Conservation (phyloP, 192 early-diverging fungal genomes). For the Backusella australiensis region DNA sequence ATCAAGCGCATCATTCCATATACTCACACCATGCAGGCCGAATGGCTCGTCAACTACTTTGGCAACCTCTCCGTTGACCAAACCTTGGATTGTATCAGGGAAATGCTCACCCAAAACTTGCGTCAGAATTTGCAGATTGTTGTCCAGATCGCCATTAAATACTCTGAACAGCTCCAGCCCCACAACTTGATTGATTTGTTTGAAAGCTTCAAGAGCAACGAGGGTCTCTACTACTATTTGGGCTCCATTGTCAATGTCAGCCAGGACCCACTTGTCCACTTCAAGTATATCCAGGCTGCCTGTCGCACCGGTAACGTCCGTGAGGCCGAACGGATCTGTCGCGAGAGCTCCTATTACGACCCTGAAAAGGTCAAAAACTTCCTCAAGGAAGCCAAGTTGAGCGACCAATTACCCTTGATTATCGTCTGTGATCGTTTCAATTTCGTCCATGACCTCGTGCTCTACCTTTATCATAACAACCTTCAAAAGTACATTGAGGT, state of each 20-base stretch:
- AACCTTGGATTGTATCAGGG: conserved; percentile 90
- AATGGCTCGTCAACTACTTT: conserved; percentile 96
- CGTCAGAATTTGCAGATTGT: conserved; percentile 96
- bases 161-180: conserved; percentile 92
- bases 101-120: conserved; percentile 90
- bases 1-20: conserved; percentile 95
- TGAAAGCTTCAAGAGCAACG: conserved; percentile 87
- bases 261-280: conserved; percentile 92
- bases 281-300: conserved; percentile 99
- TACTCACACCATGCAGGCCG: conserved; percentile 77
- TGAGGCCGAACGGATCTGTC: conserved; percentile 96
- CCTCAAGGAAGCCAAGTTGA: conserved; percentile 94
- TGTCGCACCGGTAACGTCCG: conserved; percentile 90
- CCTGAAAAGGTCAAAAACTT: conserved; percentile 99
- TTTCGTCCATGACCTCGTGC: conserved; percentile 96
- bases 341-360: conserved; percentile 96
- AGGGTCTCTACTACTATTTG: conserved; percentile 96
- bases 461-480: conserved; percentile 94
- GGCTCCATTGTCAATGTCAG: conserved; percentile 95
- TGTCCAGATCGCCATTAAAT: conserved; percentile 95
- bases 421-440: conserved; percentile 98
- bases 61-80: conserved; percentile 95
- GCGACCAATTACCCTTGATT: conserved; percentile 96
- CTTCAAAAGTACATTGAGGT: conserved; percentile 96
- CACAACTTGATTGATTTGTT: conserved; percentile 88